Evolutionary conservation across 768 basidiomycete genomes (phyloP).

Genomic region (Rhodotorula diobovata): DNA sequence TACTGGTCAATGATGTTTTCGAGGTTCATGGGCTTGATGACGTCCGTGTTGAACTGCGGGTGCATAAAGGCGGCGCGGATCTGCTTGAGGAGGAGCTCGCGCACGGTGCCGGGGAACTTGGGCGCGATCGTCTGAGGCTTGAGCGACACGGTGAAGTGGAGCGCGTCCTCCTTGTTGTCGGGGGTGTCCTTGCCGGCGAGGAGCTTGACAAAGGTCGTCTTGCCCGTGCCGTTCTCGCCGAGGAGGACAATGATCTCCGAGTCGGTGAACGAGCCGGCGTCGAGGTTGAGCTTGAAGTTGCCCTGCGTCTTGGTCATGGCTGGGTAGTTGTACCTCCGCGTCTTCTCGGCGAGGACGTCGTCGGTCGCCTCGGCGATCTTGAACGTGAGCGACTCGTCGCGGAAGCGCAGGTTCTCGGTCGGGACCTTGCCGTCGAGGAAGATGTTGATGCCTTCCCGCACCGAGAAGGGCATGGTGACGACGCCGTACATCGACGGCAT

Average conservation of each 20-base stretch:
- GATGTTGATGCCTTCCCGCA: constrained; percentile 97
- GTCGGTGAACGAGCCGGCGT: constrained; percentile 88
- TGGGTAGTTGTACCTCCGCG: constrained; percentile 85
- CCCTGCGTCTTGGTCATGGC: constrained; percentile 96
- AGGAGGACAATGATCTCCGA: constrained; percentile 99
- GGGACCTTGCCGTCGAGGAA: constrained; percentile 99
- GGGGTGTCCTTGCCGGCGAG: constrained; percentile 82
- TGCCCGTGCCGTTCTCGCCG: constrained; percentile 96
- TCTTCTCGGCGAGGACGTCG: constrained; percentile 78
- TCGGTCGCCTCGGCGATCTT: constrained; percentile 97
- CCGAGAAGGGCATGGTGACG: constrained; percentile 97
- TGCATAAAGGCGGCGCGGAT: constrained; percentile 97
- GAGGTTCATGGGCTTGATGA: constrained; percentile 93
- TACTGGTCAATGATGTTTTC: constrained; percentile 96
- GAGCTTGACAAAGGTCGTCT: constrained; percentile 94
- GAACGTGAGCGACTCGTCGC: constrained; percentile 90
- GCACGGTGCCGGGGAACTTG: constrained; percentile 93
- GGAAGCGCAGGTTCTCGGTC: constrained; percentile 96
- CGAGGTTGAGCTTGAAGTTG: constrained; percentile 87
- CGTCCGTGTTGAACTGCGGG: constrained; percentile 98
- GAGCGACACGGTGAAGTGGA: constrained; percentile 77
- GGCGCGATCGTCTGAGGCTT: constrained; percentile 99
- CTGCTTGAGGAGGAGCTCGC: constrained; percentile 86
- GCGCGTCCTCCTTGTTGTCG: constrained; percentile 61
- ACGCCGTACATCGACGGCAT: constrained; percentile 97